Evolutionary conservation across 805 yeast species (phyloP).

Genomic region (Yarrowia keelungensis): DNA sequence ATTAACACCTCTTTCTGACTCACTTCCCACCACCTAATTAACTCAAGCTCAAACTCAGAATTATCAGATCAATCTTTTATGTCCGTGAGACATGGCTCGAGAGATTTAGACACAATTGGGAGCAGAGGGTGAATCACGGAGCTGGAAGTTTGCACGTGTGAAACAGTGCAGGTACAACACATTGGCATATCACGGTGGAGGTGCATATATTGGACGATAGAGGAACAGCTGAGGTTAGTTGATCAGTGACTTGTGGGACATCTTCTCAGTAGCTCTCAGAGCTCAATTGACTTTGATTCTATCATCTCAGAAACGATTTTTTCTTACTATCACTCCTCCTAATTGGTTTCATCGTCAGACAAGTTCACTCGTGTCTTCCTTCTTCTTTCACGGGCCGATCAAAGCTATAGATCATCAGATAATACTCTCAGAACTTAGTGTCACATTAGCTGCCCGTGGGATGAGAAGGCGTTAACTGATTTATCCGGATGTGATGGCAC

Average conservation of each 20-base stretch:
- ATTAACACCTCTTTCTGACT: too few species aligned
- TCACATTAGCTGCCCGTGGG: neutral
- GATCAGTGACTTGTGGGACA: too few species aligned
- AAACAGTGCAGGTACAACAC: neutral
- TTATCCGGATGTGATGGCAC: neutral
- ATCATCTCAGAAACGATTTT: too few species aligned
- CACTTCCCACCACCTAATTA: neutral
- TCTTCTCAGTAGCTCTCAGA: too few species aligned
- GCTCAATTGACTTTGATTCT: too few species aligned
- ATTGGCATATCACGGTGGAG: neutral
- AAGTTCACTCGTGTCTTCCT: too few species aligned
- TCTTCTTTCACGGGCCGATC: too few species aligned
- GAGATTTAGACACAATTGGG: neutral
- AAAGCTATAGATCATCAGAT: neutral
- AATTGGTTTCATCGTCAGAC: too few species aligned
- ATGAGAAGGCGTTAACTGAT: neutral
- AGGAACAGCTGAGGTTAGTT: too few species aligned
- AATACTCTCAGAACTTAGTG: neutral
- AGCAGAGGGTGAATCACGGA: neutral
- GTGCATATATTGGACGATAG: too few species aligned
- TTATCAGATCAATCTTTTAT: conserved; percentile 5
- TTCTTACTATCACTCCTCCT: too few species aligned
- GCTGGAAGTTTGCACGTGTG: neutral
- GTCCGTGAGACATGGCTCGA: conserved; percentile 1
- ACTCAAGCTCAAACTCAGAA: neutral